Percentiles rank a stretch among this genome's conserved stretches.
These are phyloP conservation scores for Pseudogymnoascus sp. DNA, from an alignment of 2,329 filamentous ascomycete genomes.

Conservation along the genomic window DNA sequence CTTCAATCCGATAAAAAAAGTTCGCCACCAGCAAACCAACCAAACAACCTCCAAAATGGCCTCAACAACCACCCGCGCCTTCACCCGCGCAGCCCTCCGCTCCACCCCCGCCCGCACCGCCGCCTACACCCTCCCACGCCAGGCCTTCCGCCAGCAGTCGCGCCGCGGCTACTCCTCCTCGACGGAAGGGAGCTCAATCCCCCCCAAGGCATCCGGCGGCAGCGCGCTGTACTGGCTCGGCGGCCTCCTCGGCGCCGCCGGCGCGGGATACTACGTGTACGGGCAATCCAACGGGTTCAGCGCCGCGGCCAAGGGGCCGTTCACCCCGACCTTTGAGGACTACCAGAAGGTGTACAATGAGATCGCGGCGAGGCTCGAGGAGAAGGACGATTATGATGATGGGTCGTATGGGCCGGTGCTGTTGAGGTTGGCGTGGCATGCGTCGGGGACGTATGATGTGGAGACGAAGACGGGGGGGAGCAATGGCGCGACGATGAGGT, in stretches of 20 bases:
- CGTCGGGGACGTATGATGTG: constrained; percentile 85
- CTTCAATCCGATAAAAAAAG: not conserved
- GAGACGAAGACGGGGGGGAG: constrained; percentile 81
- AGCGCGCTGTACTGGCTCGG: constrained; percentile 46
- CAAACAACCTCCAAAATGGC: constrained; percentile 25
- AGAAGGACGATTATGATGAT: constrained; percentile 93
- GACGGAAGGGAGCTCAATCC: too few relatives aligned
- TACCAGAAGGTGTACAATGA: constrained; percentile 94
- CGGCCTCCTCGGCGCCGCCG: constrained; percentile 49
- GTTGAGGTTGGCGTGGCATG: constrained; percentile 87
- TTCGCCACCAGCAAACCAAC: not conserved
- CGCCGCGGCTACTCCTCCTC: constrained; percentile 75
- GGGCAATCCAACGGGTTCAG: constrained; percentile 42
- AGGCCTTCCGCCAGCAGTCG: constrained; percentile 64
- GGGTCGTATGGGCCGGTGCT: constrained; percentile 92
- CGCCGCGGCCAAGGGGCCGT: constrained; percentile 40
- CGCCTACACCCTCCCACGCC: constrained; percentile 51
- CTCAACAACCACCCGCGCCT: constrained; percentile 27
- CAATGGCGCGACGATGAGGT: constrained; percentile 97
- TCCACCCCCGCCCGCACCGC: constrained; percentile 37
- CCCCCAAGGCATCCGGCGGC: constrained; percentile 37
- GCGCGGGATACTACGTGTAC: constrained; percentile 59
- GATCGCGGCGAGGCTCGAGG: constrained; percentile 69
- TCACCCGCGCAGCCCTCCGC: constrained; percentile 31
- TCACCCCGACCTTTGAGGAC: constrained; percentile 72